Evolutionary conservation across 2,329 filamentous ascomycete species (phyloP).

Genomic region (Sporothrix humicola): DNA sequence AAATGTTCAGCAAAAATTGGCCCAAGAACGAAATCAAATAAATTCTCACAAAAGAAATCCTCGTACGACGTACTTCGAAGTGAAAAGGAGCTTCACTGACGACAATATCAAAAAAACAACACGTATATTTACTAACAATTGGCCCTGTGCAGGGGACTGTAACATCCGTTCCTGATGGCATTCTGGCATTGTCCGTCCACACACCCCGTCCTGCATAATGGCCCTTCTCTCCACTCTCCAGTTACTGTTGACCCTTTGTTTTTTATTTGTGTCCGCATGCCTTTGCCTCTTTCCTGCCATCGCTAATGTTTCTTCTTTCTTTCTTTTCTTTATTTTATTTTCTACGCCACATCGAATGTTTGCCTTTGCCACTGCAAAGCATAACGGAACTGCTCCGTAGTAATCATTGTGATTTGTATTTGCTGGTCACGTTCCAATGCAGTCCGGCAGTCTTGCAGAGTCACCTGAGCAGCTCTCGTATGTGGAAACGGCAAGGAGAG

Average conservation of each 20-base stretch:
- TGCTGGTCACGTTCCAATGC: too few relatives aligned
- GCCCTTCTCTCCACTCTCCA: background rate
- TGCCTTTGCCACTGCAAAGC: background rate
- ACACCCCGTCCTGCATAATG: background rate
- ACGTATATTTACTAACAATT: background rate
- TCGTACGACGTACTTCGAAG: too few relatives aligned
- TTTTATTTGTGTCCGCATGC: background rate
- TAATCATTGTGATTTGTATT: background rate
- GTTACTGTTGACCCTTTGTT: background rate
- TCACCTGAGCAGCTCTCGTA: constrained; percentile 17
- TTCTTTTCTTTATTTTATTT: background rate
- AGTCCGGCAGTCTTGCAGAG: too few relatives aligned
- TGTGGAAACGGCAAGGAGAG: constrained; percentile 4
- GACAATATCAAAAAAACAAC: background rate
- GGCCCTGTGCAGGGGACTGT: constrained; percentile 17
- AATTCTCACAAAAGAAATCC: too few relatives aligned
- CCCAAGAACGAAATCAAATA: background rate
- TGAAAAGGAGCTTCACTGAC: too few relatives aligned
- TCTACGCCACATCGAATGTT: background rate
- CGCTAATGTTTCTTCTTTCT: background rate
- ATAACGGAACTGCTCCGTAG: background rate
- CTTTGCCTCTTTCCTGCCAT: background rate
- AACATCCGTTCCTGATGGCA: background rate
- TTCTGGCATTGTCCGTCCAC: background rate
- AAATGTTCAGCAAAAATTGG: background rate